Evolutionary conservation across 2,329 filamentous ascomycete genomes (phyloP).

Genomic region (Colletotrichum cereale): DNA sequence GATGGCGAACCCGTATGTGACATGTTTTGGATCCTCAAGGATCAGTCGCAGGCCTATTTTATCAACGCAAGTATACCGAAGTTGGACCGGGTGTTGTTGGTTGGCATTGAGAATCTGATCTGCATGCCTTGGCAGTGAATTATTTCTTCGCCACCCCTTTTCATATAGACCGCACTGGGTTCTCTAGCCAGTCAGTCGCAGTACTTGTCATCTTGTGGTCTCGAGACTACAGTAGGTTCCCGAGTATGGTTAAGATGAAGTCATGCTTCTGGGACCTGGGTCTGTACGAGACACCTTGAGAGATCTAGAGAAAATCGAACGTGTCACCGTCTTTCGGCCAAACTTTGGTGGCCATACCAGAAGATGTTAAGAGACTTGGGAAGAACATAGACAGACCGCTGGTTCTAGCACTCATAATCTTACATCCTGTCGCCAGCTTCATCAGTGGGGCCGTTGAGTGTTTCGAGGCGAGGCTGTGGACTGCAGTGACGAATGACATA

Average conservation of each 20-base stretch:
- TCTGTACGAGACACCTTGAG: no score
- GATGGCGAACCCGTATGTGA: background rate
- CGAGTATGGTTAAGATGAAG: background rate
- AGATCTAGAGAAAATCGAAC: no score
- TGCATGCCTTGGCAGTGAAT: background rate
- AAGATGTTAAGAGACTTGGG: background rate
- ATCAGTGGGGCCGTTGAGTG: no score
- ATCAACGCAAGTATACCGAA: background rate
- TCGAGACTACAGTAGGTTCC: background rate
- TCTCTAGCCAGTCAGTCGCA: background rate
- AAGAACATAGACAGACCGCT: background rate
- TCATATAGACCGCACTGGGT: background rate
- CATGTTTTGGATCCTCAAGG: background rate
- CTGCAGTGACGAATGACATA: background rate
- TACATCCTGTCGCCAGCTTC: background rate
- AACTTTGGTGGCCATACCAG: no score
- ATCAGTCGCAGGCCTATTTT: background rate
- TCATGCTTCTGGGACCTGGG: no score
- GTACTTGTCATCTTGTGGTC: background rate
- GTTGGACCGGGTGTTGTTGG: background rate
- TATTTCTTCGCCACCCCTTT: background rate
- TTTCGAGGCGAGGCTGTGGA: background rate
- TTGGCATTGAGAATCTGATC: background rate
- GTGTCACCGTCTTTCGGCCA: no score
- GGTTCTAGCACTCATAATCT: background rate